phyloP scores from a whole-genome alignment of 345 rosid species.

The Eucalyptus curtisii region DNA sequence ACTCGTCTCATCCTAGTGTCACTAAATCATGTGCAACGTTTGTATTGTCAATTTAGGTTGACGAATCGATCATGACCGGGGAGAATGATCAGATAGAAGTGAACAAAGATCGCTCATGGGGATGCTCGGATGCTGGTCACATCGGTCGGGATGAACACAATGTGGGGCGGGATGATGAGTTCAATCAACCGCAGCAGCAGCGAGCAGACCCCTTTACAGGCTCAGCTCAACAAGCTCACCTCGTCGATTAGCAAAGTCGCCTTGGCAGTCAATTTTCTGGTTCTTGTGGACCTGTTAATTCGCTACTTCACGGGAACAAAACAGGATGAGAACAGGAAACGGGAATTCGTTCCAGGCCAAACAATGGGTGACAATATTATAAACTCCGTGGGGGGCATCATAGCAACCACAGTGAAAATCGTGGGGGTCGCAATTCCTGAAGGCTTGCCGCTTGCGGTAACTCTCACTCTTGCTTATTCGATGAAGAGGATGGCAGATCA shows the following conservation, averaged over 20 bases:
- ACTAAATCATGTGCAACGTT: too few species aligned
- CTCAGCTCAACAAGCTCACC: constrained; percentile 52
- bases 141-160: constrained; percentile 58
- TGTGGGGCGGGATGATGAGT: constrained; percentile 79
- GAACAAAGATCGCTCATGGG: constrained; percentile 46
- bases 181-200: constrained; percentile 17
- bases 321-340: constrained; percentile 24
- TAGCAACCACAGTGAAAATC: constrained; percentile 60
- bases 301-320: constrained; percentile 68
- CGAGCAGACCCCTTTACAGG: constrained; percentile 59
- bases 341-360: constrained; percentile 21
- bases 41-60: too few species aligned
- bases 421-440: constrained; percentile 74
- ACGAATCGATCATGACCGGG: too few species aligned
- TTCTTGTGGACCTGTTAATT: constrained; percentile 40
- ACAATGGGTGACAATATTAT: constrained; percentile 33
- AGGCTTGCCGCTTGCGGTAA: constrained; percentile 70
- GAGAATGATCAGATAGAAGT: too few species aligned
- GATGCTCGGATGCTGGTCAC: constrained; percentile 48
- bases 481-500: constrained; percentile 73
- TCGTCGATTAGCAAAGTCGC: constrained; percentile 55
- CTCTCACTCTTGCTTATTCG: constrained; percentile 61
- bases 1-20: too few species aligned
- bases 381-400: constrained; percentile 42
- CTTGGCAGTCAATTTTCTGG: constrained; percentile 48